A percentile compares a stretch with the other conserved stretches of the same genome.
These are phyloP conservation scores for Diaporthe helianthi DNA, from an alignment of 2,329 filamentous ascomycete genomes.

Conservation along the genomic window DNA sequence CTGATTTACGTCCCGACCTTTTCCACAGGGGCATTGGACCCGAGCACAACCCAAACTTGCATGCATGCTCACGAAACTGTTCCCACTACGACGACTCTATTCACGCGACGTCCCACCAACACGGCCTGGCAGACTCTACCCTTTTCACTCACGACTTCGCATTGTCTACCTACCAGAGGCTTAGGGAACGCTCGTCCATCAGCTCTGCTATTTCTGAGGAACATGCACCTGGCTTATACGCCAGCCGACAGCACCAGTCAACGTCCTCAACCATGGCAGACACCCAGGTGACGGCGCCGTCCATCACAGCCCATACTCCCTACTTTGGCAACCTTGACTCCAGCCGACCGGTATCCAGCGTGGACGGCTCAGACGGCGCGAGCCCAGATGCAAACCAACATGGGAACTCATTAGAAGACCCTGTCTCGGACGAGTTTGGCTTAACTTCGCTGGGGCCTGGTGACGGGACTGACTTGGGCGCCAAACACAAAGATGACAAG, in stretches of 20 bases:
- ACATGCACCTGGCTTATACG: conserved; percentile 43
- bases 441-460: conserved; percentile 53
- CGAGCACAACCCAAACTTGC: conserved; percentile 41
- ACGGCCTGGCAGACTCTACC: conserved; percentile 52
- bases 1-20: conserved; percentile 45
- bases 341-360: conserved; percentile 38
- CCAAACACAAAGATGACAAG: conserved; percentile 64
- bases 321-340: conserved; percentile 41
- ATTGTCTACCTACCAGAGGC: conserved; percentile 54
- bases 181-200: conserved; percentile 52
- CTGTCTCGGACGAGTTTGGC: conserved; percentile 65
- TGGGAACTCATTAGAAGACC: conserved; percentile 57
- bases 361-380: conserved; percentile 54
- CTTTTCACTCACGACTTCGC: conserved; percentile 60
- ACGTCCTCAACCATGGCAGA: conserved; percentile 47
- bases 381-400: conserved; percentile 53
- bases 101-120: conserved; percentile 30
- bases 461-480: conserved; percentile 62
- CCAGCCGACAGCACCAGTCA: conserved; percentile 42
- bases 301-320: conserved; percentile 46
- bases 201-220: conserved; percentile 47
- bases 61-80: conserved; percentile 47
- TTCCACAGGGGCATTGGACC: conserved; percentile 42
- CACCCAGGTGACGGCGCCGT: conserved; percentile 46
- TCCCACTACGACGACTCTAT: conserved; percentile 40